These are phyloP conservation scores for Cyclotella atomus DNA, from an alignment of 108 stramenopile species.

Conservation along the genomic window DNA sequence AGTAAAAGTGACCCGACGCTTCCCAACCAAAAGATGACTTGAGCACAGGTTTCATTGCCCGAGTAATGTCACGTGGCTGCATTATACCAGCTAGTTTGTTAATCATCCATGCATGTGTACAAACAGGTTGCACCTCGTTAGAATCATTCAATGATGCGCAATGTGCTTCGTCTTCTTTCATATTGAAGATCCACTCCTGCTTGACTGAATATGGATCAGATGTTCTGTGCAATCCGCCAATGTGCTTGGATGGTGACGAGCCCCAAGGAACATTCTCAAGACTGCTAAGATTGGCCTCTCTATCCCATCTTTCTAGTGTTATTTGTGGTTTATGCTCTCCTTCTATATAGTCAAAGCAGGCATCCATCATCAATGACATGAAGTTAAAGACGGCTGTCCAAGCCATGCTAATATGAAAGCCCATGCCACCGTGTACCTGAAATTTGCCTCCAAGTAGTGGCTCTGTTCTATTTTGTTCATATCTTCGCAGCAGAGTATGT, in stretches of 20 bases:
- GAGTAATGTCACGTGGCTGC: slow-evolving; percentile 1
- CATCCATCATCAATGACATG: slow-evolving; percentile 19
- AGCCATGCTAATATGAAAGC: slow-evolving; percentile 28
- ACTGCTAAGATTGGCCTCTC: neutral
- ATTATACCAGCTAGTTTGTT: slow-evolving; percentile 5
- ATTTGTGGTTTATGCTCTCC: neutral
- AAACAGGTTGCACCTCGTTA: slow-evolving; percentile 1
- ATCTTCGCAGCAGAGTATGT: slow-evolving; percentile 12
- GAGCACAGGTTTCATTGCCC: slow-evolving; percentile 10
- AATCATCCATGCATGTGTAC: slow-evolving; percentile 31
- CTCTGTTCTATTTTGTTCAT: slow-evolving; percentile 8
- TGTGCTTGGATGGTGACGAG: neutral
- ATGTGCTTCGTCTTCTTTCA: neutral
- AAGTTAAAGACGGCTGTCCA: slow-evolving; percentile 38
- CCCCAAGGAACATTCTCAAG: neutral
- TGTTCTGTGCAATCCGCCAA: neutral
- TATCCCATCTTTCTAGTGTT: slow-evolving; percentile 1
- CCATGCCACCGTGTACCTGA: slow-evolving; percentile 28
- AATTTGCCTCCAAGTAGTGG: slow-evolving; percentile 13
- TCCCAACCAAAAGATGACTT: slow-evolving; percentile 27
- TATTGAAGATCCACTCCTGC: neutral
- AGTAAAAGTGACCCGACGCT: slow-evolving; percentile 16
- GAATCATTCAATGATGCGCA: neutral
- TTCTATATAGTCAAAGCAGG: slow-evolving; percentile 7
- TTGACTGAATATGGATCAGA: slow-evolving; percentile 1